Evolutionary conservation across 2,329 filamentous ascomycete species (phyloP).

Genomic region (Colletotrichum cordylinicola): DNA sequence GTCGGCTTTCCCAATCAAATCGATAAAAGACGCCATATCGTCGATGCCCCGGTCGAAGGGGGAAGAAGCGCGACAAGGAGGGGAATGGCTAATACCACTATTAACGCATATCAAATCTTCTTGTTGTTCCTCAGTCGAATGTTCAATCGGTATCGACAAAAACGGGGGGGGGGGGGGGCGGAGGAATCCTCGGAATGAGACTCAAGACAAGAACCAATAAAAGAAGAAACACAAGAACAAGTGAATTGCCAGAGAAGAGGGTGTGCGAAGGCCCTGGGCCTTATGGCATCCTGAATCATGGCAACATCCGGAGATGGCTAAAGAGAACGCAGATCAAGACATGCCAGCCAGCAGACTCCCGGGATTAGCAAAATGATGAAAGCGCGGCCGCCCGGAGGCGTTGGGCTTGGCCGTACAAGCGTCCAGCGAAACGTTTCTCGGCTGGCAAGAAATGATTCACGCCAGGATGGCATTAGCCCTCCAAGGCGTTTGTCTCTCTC

Average conservation of each 20-base stretch:
- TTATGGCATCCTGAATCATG: neutral
- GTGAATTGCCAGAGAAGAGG: neutral
- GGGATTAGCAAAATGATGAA: neutral
- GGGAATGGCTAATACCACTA: neutral
- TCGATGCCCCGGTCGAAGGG: neutral
- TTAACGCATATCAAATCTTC: neutral
- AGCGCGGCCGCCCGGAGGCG: neutral
- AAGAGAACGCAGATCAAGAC: neutral
- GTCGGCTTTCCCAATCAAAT: conserved; percentile 18
- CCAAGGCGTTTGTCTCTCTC: neutral
- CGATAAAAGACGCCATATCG: conserved; percentile 6
- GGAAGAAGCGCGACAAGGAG: neutral
- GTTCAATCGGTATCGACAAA: neutral
- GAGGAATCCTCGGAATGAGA: neutral
- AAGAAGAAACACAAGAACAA: neutral
- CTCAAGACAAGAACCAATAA: neutral
- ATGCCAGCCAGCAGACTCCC: neutral
- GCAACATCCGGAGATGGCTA: neutral
- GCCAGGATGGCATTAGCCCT: neutral
- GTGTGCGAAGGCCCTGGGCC: neutral
- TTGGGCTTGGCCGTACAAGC: neutral
- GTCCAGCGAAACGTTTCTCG: neutral
- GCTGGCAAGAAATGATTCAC: neutral
- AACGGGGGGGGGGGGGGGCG: neutral
- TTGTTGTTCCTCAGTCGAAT: neutral